Evolutionary conservation across 441 rosid genomes (phyloP).

Genomic region (Euphorbia celastroides): DNA sequence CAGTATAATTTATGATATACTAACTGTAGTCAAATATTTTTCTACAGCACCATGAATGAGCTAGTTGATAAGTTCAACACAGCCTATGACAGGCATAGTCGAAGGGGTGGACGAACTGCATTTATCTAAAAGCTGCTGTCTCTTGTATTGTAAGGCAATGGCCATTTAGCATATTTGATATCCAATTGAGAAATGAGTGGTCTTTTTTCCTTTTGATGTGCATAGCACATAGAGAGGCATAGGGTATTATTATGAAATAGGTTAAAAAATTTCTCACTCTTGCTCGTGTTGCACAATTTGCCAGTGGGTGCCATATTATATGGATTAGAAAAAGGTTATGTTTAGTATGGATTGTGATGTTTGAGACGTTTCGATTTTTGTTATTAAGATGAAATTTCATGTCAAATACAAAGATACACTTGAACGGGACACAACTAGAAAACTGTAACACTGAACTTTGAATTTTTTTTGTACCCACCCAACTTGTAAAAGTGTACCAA

Average conservation of each 20-base stretch:
- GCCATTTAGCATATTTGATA: conserved; percentile 4
- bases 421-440: too few relatives aligned
- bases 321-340: background rate
- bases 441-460: too few relatives aligned
- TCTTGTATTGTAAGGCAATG: conserved; percentile 1
- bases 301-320: background rate
- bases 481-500: too few relatives aligned
- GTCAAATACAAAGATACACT: too few relatives aligned
- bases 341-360: background rate
- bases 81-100: conserved; percentile 80
- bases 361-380: background rate
- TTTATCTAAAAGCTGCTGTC: conserved; percentile 40
- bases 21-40: background rate
- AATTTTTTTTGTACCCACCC: too few relatives aligned
- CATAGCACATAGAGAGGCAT: conserved; percentile 28
- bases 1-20: background rate
- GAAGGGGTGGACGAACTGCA: conserved; percentile 90
- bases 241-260: conserved; percentile 19
- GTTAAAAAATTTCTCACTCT: background rate
- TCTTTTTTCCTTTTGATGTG: conserved; percentile 6
- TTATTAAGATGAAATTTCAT: too few relatives aligned
- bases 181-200: conserved; percentile 1
- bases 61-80: conserved; percentile 90
- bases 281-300: background rate
- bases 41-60: conserved; percentile 83